Evolutionary conservation across 2,329 filamentous ascomycete species (phyloP).

Genomic region (Teratosphaeria epicoccoides): DNA sequence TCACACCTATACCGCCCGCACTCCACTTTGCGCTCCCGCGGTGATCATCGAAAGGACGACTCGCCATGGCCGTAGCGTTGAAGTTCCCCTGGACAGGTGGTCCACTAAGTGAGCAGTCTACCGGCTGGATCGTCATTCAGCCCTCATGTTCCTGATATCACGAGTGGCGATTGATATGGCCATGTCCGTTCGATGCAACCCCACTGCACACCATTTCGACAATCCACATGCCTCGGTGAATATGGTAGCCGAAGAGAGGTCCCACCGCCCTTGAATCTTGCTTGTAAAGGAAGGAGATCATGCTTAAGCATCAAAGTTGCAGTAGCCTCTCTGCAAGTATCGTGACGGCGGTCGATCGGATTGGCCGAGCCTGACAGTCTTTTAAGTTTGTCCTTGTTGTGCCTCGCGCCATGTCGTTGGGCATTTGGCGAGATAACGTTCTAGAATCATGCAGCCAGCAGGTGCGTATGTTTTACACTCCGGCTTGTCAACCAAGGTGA

Average conservation of each 20-base stretch:
- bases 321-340: neutral
- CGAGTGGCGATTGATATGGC: neutral
- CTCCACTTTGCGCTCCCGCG: neutral
- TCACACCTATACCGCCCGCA: neutral
- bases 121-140: neutral
- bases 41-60: neutral
- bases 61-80: neutral
- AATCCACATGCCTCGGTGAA: neutral
- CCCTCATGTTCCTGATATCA: neutral
- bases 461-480: neutral
- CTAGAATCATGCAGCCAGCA: neutral
- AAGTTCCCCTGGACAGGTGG: neutral
- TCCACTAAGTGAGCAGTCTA: neutral
- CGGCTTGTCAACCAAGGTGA: no score
- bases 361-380: neutral
- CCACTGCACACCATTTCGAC: neutral
- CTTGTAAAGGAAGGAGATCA: neutral
- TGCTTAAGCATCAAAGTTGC: neutral
- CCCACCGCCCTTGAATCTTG: neutral
- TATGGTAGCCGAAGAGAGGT: neutral
- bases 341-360: neutral
- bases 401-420: no score
- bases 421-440: no score
- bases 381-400: no score
- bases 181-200: neutral